phyloP scores from a whole-genome alignment of 768 basidiomycete genomes.

The Macrolepiota fuliginosa region DNA sequence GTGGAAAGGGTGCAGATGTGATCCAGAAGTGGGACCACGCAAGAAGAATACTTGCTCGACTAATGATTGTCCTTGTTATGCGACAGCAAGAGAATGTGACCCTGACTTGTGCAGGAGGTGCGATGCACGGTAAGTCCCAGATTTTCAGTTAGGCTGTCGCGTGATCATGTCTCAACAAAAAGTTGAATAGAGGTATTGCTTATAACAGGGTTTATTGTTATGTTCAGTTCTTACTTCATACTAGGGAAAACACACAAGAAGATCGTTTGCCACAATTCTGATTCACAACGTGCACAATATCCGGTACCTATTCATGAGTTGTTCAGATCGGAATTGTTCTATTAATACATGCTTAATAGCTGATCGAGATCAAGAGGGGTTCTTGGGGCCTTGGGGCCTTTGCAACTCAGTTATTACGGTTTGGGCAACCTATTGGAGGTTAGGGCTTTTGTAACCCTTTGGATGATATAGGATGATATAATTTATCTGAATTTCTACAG shows the following conservation, averaged over 20 bases:
- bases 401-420: not conserved
- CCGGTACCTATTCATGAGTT: constrained; percentile 29
- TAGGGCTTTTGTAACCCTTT: constrained; percentile 7
- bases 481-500: constrained; percentile 28
- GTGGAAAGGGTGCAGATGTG: constrained; percentile 58
- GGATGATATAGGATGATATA: too few relatives aligned
- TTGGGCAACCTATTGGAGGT: constrained; percentile 15
- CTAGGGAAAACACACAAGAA: constrained; percentile 38
- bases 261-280: constrained; percentile 51
- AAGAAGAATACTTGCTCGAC: constrained; percentile 16
- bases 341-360: not conserved
- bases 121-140: constrained; percentile 39
- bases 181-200: constrained; percentile 20
- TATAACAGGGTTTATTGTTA: not conserved
- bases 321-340: not conserved
- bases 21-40: not conserved
- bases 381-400: constrained; percentile 11
- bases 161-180: not conserved
- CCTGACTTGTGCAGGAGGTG: constrained; percentile 60
- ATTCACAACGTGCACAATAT: constrained; percentile 42
- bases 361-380: constrained; percentile 3
- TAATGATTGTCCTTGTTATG: constrained; percentile 54
- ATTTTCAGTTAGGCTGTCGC: not conserved
- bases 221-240: constrained; percentile 23
- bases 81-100: constrained; percentile 59